These are phyloP conservation scores for Alternaria sp. DNA, from an alignment of 2,329 filamentous ascomycete genomes.

Conservation along the genomic window DNA sequence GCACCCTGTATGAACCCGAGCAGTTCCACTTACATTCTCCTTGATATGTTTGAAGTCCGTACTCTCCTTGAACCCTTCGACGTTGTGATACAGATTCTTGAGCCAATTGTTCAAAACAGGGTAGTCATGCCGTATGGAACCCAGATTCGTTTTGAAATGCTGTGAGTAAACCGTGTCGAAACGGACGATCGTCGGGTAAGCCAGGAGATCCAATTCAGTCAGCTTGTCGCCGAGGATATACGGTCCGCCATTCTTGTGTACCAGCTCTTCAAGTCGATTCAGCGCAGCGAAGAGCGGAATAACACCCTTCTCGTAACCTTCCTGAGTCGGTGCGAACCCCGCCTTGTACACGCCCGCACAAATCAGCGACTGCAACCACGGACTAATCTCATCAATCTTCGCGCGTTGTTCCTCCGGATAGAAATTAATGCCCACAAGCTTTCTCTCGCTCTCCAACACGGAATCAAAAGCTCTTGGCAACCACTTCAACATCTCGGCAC, in stretches of 20 bases:
- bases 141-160: slow-evolving; percentile 71
- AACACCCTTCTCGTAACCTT: slow-evolving; percentile 61
- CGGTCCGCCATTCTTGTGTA: slow-evolving; percentile 57
- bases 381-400: slow-evolving; percentile 60
- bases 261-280: slow-evolving; percentile 62
- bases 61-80: slow-evolving; percentile 61
- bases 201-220: slow-evolving; percentile 66
- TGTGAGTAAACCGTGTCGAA: slow-evolving; percentile 68
- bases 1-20: not conserved
- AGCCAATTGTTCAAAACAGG: slow-evolving; percentile 67
- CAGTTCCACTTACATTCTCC: slow-evolving; percentile 58
- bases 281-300: slow-evolving; percentile 64
- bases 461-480: slow-evolving; percentile 63
- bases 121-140: slow-evolving; percentile 65
- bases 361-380: slow-evolving; percentile 63
- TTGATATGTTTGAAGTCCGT: slow-evolving; percentile 73
- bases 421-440: slow-evolving; percentile 49
- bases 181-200: slow-evolving; percentile 64
- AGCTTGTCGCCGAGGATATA: slow-evolving; percentile 62
- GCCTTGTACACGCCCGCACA: slow-evolving; percentile 68
- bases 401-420: slow-evolving; percentile 59
- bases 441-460: slow-evolving; percentile 47
- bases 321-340: slow-evolving; percentile 64
- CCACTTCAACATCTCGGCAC: slow-evolving; percentile 63
- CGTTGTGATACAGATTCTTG: slow-evolving; percentile 64